Evolutionary conservation across 2,329 filamentous ascomycete species (phyloP), one percentile per base, ranked within the genome.

Genomic region (Aspergillus viridinutans): DNA sequence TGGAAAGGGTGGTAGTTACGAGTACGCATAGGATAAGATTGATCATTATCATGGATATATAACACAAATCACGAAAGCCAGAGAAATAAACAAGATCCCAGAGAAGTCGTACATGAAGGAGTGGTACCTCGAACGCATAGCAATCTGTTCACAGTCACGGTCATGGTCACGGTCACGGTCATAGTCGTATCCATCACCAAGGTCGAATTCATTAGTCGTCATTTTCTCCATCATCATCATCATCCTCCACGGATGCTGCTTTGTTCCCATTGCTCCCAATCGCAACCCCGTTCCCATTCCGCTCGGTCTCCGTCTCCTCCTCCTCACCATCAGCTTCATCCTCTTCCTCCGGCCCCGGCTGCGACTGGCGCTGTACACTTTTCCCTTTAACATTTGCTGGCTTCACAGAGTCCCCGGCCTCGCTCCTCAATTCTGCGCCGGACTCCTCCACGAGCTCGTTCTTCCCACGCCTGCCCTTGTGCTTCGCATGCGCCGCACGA

Each of bases 1-100:
- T 68, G 65, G 66, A 67, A 67, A 57, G 63, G 65, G 7, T 68
- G 66, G 64, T 67, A 28, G 53, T 40, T 35, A 28, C 21, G 3
- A 51, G 38, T 38, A 38, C 5, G 3, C 14, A 2, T 2, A 20
- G 10, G 50, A 28, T 42, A 29, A 25, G 9, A 56, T 48, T 47
- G 26, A 45, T 43, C 29, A 26, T 21, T 43, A 29, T 32, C 4
- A 45, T 20, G 42, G 42, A 55, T 43, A 52, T 47, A 48, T 17
- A 57, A 28, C n/a, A 26, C 21, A 9, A 50, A 47, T 10, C 38
- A 52, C 23, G 23, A 25, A 52, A 42, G 23, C 50, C 9, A 20
- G 14, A 17, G 8, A 52, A 10, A 12, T 2, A 17, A 52, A 29
- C 26, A 51, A 17, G 35, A 23, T 20, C 20, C 42, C 42, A 5